A percentile compares a stretch with the other conserved stretches of the same genome.
phyloP scores from a whole-genome alignment of 2,329 filamentous ascomycete species.

The Alternaria sp. region DNA sequence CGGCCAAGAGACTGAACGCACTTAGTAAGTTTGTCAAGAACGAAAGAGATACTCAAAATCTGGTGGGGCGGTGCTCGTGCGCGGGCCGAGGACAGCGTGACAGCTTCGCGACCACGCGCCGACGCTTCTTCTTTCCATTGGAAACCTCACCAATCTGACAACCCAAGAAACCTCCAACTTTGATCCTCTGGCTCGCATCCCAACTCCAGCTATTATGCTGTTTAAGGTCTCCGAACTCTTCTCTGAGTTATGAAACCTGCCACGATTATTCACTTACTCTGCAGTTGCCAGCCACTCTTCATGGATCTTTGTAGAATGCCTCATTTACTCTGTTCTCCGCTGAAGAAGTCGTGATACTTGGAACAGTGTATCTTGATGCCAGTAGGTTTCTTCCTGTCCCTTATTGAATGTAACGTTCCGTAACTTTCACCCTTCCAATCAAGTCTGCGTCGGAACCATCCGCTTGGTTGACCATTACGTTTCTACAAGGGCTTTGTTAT shows the following conservation, averaged over 20 bases:
- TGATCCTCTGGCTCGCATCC: neutral
- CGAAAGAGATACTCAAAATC: neutral
- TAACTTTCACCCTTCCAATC: no score
- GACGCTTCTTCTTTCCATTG: neutral
- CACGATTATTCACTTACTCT: neutral
- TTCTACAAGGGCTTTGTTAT: no score
- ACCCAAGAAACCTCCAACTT: neutral
- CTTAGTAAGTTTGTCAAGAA: neutral
- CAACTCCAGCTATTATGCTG: no score
- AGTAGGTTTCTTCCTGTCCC: neutral
- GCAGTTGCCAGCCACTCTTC: neutral
- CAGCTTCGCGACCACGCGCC: neutral
- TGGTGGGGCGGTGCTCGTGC: neutral
- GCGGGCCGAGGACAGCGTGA: neutral
- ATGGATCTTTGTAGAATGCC: neutral
- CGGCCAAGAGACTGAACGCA: neutral
- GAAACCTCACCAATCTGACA: neutral
- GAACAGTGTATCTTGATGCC: neutral
- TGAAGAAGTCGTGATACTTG: neutral
- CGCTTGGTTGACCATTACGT: no score
- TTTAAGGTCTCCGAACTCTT: no score
- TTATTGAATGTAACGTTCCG: no score
- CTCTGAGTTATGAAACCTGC: neutral
- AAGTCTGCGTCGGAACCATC: no score
- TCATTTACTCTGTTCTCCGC: neutral